Conservation (phyloP, 78 protist species). For the Dictyostelium brefeldianum region DNA sequence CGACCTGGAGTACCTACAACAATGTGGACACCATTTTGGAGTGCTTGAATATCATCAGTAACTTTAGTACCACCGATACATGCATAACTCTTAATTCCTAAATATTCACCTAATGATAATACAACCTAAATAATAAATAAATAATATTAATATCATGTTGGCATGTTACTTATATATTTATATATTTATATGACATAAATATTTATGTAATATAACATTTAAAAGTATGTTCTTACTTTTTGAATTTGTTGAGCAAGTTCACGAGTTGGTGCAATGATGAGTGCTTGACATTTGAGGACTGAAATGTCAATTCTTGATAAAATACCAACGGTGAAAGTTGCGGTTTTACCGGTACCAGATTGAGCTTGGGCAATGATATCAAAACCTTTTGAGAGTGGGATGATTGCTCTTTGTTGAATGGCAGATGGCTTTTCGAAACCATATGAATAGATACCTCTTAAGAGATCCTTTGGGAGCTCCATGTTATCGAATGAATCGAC, state of each 20-base stretch:
- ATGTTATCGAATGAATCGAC: constrained; percentile 96
- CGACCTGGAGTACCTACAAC: constrained; percentile 99
- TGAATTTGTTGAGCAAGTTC: constrained; percentile 99
- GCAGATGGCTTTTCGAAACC: constrained; percentile 99
- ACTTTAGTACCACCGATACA: constrained; percentile 99
- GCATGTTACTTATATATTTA: neutral
- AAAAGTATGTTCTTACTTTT: too few species aligned
- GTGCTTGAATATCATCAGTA: constrained; percentile 92
- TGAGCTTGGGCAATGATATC: constrained; percentile 99
- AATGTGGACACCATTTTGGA: constrained; percentile 95
- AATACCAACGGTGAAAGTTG: constrained; percentile 95
- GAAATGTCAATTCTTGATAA: constrained; percentile 90
- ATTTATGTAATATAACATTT: too few species aligned
- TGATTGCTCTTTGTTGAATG: constrained; percentile 98
- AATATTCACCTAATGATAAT: constrained; percentile 94
- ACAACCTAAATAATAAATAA: constrained; percentile 80
- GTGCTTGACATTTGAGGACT: constrained; percentile 92
- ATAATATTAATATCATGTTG: too few species aligned
- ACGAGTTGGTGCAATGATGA: constrained; percentile 99
- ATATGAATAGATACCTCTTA: constrained; percentile 98
- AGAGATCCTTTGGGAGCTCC: constrained; percentile 94
- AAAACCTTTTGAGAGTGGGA: constrained; percentile 92
- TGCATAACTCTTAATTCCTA: constrained; percentile 92
- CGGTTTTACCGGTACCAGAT: constrained; percentile 99
- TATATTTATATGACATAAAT: too few species aligned